Conservation (phyloP, 2,329 filamentous ascomycete species). For the Cladobotryum protrusum region DNA sequence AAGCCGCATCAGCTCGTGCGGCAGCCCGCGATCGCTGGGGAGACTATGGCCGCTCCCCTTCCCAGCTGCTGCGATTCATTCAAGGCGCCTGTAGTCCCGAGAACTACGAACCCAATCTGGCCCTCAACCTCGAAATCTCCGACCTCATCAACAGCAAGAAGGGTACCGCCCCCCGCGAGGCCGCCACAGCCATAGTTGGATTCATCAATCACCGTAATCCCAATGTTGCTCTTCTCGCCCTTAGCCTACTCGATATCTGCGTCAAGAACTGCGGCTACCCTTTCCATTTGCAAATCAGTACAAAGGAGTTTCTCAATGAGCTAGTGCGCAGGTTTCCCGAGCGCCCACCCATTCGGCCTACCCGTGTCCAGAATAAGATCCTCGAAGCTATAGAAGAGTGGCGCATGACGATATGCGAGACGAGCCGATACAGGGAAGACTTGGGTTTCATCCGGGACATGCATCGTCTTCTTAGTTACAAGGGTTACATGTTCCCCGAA, state of each 20-base stretch:
- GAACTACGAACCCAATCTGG: conserved; percentile 97
- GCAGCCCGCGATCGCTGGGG: conserved; percentile 91
- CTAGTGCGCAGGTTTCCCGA: conserved; percentile 94
- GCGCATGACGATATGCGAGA: conserved; percentile 96
- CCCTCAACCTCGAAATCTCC: conserved; percentile 90
- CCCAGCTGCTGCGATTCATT: conserved; percentile 91
- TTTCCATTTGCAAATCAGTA: conserved; percentile 96
- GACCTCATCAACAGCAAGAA: conserved; percentile 98
- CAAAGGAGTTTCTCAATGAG: conserved; percentile 98
- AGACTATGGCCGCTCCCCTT: conserved; percentile 70
- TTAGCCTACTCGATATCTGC: conserved; percentile 93
- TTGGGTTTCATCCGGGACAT: conserved; percentile 95
- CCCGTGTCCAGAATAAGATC: conserved; percentile 84
- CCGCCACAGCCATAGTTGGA: conserved; percentile 84
- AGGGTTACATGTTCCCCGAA: conserved; percentile 93
- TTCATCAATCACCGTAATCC: conserved; percentile 96
- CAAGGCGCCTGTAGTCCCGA: conserved; percentile 93
- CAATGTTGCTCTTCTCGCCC: conserved; percentile 84
- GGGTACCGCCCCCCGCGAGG: conserved; percentile 89
- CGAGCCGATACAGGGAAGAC: conserved; percentile 95
- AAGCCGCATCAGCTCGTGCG: conserved; percentile 92
- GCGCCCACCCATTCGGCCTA: conserved; percentile 77
- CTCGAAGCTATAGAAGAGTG: conserved; percentile 97
- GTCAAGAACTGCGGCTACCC: conserved; percentile 99
- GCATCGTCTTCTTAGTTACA: conserved; percentile 92